Evolutionary conservation across 192 early-diverging fungal genomes (phyloP), one percentile per base, ranked within the genome.

Genomic region (Geranomyces michiganensis): DNA sequence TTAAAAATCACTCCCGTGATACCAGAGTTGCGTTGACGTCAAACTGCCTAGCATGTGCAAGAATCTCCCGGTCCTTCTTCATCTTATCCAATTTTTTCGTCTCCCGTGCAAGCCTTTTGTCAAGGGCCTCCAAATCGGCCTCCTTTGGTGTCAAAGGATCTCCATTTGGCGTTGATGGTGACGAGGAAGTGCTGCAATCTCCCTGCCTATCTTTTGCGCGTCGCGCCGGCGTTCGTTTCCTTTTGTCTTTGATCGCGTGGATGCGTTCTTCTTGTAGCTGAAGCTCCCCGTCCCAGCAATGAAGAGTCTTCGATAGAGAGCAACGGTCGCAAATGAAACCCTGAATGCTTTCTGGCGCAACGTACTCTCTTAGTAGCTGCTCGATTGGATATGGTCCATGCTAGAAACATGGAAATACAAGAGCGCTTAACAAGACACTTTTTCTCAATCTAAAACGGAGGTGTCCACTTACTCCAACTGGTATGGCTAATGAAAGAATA

Each of bases 401-500:
- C 51, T 53, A 15, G 4, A 24, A 3, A n/a, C 19, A 53, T 47
- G 46, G n/a, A n/a, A n/a, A n/a, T n/a, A n/a, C n/a, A n/a, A n/a
- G n/a, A n/a, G n/a, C n/a, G n/a, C n/a, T n/a, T n/a, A n/a, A n/a
- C n/a, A n/a, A n/a, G n/a, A n/a, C n/a, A n/a, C n/a, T n/a, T n/a
- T n/a, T n/a, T n/a, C n/a, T n/a, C n/a, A n/a, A n/a, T n/a, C n/a
- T n/a, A n/a, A n/a, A n/a, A n/a, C n/a, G n/a, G n/a, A n/a, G n/a
- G n/a, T 47, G 46, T 10, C 19, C 19, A 10, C 46, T 62, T 62
- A 60, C 82, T 32, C 49, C 64, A 19, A 74, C 73, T 7, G 93
- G 92, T 46, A 91, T 74, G 26, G 83, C 79, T n/a, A 93, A 77
- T 17, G 90, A 91, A 0, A 92, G 67, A 61, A 91, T 93, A 75